Evolutionary conservation across 495 filamentous ascomycete genomes (phyloP), one percentile per base, ranked within the genome.

Genomic region (Penicillium waksmanii): DNA sequence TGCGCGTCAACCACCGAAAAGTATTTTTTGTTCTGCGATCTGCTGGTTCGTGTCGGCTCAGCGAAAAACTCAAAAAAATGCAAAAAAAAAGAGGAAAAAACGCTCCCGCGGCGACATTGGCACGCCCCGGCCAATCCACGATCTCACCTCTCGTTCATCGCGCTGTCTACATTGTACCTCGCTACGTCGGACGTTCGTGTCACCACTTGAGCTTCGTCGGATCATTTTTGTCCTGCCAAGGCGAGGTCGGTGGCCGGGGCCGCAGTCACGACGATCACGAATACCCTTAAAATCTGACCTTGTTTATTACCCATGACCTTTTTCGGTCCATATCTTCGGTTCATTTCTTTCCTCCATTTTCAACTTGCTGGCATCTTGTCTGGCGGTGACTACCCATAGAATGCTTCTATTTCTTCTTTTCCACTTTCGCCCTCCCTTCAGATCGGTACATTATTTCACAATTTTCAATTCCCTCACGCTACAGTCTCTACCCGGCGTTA

Each of bases 191-290:
- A 43, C 56, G 36, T 56, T 64, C 27, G 44, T 55, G 61, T 60
- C 36, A 35, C 51, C 31, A 18, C 34, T 19, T 27, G 43, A 27
- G 38, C 38, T 35, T 51, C 51, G 42, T 34, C 12, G 38, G 42
- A 36, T 21, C 50, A 59, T 25, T 48, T 61, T 27, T 46, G 31
- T 57, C 23, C 50, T 57, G 51, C 33, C 38, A n/a, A n/a, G 48
- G 33, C 21, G 12, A 42, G 8, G 13, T 47, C 18, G 48, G 23
- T 42, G 55, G 63, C 66, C 64, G 59, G 66, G 64, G 61, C 66
- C 73, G 72, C 70, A 73, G 76, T 73, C 68, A 77, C 72, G 74
- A 79, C 72, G 75, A 77, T 79, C 62, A 81, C 69, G 78, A 79
- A 66, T 70, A 56, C 66, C 59, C 47, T 48, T n/a, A 69, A 71